Evolutionary conservation across 176 grass and related monocot species (phyloP).

Genomic region (Carex scoparia): DNA sequence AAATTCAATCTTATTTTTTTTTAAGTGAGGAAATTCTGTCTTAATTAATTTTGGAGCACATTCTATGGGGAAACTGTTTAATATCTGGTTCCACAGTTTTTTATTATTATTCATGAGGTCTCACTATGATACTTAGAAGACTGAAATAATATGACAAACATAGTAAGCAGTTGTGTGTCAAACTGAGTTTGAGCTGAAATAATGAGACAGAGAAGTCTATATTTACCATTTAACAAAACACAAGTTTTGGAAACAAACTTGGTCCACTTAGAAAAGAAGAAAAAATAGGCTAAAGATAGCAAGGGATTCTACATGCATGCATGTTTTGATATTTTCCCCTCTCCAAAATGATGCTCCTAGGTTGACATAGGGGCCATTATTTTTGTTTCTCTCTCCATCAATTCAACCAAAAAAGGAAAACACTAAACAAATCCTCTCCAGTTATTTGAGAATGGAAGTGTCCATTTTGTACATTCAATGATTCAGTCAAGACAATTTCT

Average conservation of each 20-base stretch:
- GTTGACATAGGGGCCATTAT: constrained; percentile 1
- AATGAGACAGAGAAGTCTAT: neutral
- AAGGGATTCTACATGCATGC: neutral
- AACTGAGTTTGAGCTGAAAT: constrained; percentile 10
- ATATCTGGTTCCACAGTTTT: neutral
- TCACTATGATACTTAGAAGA: too few relatives aligned
- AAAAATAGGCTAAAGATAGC: neutral
- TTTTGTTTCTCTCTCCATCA: constrained; percentile 13
- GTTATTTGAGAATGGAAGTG: neutral
- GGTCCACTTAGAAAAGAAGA: constrained; percentile 4
- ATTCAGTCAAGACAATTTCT: neutral
- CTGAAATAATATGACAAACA: neutral
- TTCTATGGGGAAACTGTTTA: neutral
- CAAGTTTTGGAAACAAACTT: neutral
- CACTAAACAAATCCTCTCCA: neutral
- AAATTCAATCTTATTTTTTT: neutral
- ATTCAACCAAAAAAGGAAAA: neutral
- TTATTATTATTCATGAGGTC: too few relatives aligned
- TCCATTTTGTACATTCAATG: neutral
- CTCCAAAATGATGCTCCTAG: constrained; percentile 23
- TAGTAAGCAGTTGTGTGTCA: neutral
- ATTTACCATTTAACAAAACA: neutral
- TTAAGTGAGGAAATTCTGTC: too few relatives aligned
- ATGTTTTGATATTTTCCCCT: neutral
- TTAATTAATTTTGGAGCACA: neutral